Evolutionary conservation across 2,329 filamentous ascomycete species (phyloP).

Genomic region (Dactylellina leptospora): DNA sequence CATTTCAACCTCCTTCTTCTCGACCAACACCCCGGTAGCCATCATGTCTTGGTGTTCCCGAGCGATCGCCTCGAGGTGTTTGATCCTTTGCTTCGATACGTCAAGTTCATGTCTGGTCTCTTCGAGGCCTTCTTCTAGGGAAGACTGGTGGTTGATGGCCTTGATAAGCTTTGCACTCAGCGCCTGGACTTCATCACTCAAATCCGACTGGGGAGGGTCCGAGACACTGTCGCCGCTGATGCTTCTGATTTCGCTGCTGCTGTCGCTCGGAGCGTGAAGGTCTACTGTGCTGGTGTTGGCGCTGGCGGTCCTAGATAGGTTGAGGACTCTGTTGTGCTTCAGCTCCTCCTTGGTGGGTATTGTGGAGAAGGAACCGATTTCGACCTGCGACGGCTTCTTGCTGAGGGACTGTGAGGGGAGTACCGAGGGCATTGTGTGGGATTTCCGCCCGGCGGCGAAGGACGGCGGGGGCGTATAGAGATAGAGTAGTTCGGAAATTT

Average conservation of each 20-base stretch:
- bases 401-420: constrained; percentile 21
- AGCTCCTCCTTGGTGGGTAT: constrained; percentile 43
- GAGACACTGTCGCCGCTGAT: constrained; percentile 27
- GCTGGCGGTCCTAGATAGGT: constrained; percentile 23
- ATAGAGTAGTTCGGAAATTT: constrained; percentile 41
- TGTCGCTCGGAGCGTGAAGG: constrained; percentile 6
- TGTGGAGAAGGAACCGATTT: constrained; percentile 50
- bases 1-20: constrained; percentile 76
- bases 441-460: constrained; percentile 45
- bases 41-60: constrained; percentile 76
- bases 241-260: constrained; percentile 10
- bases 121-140: constrained; percentile 85
- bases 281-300: constrained; percentile 34
- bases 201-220: constrained; percentile 61
- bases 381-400: constrained; percentile 40
- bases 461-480: constrained; percentile 51
- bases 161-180: constrained; percentile 96
- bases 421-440: constrained; percentile 44
- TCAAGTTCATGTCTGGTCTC: constrained; percentile 85
- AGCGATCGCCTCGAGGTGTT: constrained; percentile 73
- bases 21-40: constrained; percentile 77
- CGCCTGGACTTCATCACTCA: constrained; percentile 81
- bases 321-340: constrained; percentile 22
- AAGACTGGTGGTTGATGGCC: constrained; percentile 95
- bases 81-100: constrained; percentile 72